Evolutionary conservation across 2,329 filamentous ascomycete species (phyloP), one percentile per base, ranked within the genome.

Genomic region (Periconia digitata): DNA sequence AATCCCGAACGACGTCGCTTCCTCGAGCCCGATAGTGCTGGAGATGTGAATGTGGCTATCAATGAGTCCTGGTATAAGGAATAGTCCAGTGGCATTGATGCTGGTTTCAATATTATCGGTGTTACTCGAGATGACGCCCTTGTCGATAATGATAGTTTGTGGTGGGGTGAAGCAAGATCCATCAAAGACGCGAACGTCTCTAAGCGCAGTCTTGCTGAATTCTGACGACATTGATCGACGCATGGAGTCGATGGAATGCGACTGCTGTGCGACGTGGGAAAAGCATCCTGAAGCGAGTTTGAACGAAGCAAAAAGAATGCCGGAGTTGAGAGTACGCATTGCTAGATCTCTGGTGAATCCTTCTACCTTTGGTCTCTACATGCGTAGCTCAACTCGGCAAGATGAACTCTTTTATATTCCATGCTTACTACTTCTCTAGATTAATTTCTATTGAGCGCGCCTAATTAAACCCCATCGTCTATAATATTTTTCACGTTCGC

Each of bases 41-140:
- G 7, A 16, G 1, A 50, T 41, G 39, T 62, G 60, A 15, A 50
- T 21, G 22, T 64, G 60, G 43, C 40, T 45, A 32, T 64, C 62
- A 22, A 64, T 62, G 29, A 64, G 47, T 5, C 60, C 60, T 4
- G 62, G 60, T 5, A 63, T 41, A 8, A 64, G 49, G 29, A 53
- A 49, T 2, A 21, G 39, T 1, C 49, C 49, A 36, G 51, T 43
- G 8, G 46, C 58, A 38, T 63, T 43, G 43, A 62, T 40, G 13
- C 23, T 41, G 17, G 45, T 21, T 18, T 24, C 29, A 2, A 42
- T 32, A 22, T 34, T 17, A 16, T 27, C 6, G 6, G 13, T 2
- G 17, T 20, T 22, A 18, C 40, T 22, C 10, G 39, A 39, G 18
- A 56, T 53, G 12, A 39, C 23, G 15, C 29, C 36, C n/a, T 41